phyloP scores from a whole-genome alignment of 2,329 filamentous ascomycete species.

The Rutstroemia sp. region DNA sequence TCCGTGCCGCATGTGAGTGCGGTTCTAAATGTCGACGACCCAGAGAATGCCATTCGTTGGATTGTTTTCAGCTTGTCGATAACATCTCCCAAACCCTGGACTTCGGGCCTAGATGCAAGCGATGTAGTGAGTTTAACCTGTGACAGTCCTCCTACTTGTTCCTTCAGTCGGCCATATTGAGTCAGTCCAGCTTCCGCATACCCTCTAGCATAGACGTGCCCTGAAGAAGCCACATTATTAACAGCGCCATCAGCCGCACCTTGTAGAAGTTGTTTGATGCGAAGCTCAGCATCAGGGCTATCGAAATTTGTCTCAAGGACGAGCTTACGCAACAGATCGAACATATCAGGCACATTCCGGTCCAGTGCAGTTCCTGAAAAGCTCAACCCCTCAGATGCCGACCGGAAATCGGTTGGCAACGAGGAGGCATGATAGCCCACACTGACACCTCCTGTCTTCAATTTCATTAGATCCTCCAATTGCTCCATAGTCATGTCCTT shows the following conservation, averaged over 20 bases:
- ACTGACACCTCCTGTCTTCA: constrained; percentile 87
- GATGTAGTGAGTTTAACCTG: constrained; percentile 80
- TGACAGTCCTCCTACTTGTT: constrained; percentile 84
- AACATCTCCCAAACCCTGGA: constrained; percentile 65
- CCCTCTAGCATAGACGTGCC: constrained; percentile 78
- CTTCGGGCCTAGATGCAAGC: constrained; percentile 64
- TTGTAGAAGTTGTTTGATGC: constrained; percentile 81
- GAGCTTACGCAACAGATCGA: constrained; percentile 72
- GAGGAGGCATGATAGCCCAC: constrained; percentile 79
- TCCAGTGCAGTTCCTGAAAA: constrained; percentile 86
- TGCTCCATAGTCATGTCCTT: constrained; percentile 85
- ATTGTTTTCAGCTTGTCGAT: constrained; percentile 80
- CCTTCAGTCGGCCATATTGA: constrained; percentile 60
- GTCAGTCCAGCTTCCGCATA: constrained; percentile 78
- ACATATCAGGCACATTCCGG: constrained; percentile 84
- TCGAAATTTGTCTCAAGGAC: constrained; percentile 87
- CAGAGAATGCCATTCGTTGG: constrained; percentile 68
- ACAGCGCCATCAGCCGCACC: constrained; percentile 82
- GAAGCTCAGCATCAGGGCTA: constrained; percentile 68
- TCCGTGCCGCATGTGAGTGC: constrained; percentile 81
- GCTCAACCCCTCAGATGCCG: constrained; percentile 72
- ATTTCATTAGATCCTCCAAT: constrained; percentile 89
- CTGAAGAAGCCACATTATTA: constrained; percentile 84
- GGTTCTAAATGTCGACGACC: constrained; percentile 60
- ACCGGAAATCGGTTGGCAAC: constrained; percentile 62